phyloP scores from a whole-genome alignment of 805 yeast genomes.

The Candida maesae region DNA sequence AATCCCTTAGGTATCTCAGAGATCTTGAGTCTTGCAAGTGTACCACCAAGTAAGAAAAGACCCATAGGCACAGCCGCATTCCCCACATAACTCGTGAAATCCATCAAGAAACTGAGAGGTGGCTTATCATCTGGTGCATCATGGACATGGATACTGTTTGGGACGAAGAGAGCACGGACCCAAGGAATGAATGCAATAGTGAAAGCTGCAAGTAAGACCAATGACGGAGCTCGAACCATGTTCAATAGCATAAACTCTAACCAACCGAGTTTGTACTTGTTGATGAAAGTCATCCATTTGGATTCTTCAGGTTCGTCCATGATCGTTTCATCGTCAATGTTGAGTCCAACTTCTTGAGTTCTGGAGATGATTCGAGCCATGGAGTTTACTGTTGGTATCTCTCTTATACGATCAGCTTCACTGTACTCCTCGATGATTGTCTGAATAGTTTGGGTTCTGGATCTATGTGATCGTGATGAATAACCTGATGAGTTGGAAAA shows the following conservation, averaged over 20 bases:
- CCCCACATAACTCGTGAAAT: conserved; percentile 74
- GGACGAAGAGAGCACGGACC: conserved; percentile 64
- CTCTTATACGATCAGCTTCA: conserved; percentile 22
- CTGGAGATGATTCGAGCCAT: conserved; percentile 19
- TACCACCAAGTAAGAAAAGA: conserved; percentile 76
- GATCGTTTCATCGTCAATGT: conserved; percentile 1
- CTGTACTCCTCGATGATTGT: conserved; percentile 23
- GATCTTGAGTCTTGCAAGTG: conserved; percentile 71
- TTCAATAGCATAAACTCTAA: conserved; percentile 40
- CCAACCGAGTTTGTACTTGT: conserved; percentile 30
- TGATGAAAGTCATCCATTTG: conserved; percentile 23
- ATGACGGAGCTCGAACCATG: conserved; percentile 66
- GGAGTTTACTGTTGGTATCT: conserved; percentile 9
- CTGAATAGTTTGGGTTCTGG: conserved; percentile 16
- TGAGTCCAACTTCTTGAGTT: conserved; percentile 23
- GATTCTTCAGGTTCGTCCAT: neutral
- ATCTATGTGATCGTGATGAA: conserved; percentile 18
- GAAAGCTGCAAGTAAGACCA: conserved; percentile 63
- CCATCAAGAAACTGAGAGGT: conserved; percentile 81
- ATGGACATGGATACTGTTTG: conserved; percentile 46
- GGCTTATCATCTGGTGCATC: conserved; percentile 85
- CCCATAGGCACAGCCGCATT: conserved; percentile 90
- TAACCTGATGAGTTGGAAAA: conserved; percentile 16
- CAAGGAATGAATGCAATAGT: conserved; percentile 84
- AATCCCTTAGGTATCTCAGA: conserved; percentile 62